These are phyloP conservation scores for Rhodotorula glutinis DNA, from an alignment of 1,284 basidiomycete genomes.

Conservation along the genomic window DNA sequence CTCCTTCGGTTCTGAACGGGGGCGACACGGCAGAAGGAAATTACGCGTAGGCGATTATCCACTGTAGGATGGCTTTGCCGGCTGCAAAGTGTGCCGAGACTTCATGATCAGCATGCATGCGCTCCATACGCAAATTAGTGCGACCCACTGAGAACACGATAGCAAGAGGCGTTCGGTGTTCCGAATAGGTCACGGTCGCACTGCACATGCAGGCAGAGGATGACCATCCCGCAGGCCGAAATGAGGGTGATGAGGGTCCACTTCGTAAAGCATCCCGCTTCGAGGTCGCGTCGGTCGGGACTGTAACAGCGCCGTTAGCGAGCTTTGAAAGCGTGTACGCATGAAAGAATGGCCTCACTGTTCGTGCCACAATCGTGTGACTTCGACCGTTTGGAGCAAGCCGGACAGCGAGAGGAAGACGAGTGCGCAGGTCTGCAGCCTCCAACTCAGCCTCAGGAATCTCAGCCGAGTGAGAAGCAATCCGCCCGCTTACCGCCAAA, in stretches of 20 bases:
- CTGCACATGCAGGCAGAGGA: neutral
- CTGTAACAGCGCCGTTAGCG: slow-evolving; percentile 6
- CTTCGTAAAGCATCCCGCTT: slow-evolving; percentile 15
- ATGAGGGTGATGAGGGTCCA: slow-evolving; percentile 12
- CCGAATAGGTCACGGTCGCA: slow-evolving; percentile 11
- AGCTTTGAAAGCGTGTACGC: too few relatives aligned
- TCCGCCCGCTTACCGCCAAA: neutral
- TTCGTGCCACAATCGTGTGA: slow-evolving; percentile 33
- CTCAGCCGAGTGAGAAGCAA: too few relatives aligned
- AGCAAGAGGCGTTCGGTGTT: slow-evolving; percentile 2
- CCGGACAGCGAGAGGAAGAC: slow-evolving; percentile 4
- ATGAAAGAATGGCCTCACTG: slow-evolving; percentile 11
- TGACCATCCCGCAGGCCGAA: neutral
- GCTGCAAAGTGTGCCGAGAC: slow-evolving; percentile 13
- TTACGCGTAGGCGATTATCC: slow-evolving; percentile 16
- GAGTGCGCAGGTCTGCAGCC: slow-evolving; percentile 5
- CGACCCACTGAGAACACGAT: slow-evolving; percentile 14
- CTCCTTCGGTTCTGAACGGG: too few relatives aligned
- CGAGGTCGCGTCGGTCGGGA: slow-evolving; percentile 26
- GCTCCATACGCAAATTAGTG: neutral
- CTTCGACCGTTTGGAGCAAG: slow-evolving; percentile 19
- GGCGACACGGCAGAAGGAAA: too few relatives aligned
- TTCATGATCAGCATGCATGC: neutral
- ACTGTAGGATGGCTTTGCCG: slow-evolving; percentile 19
- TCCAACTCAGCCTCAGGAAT: neutral